Evolutionary conservation across 2,329 filamentous ascomycete species (phyloP).

Genomic region (Uncinocarpus reesii): DNA sequence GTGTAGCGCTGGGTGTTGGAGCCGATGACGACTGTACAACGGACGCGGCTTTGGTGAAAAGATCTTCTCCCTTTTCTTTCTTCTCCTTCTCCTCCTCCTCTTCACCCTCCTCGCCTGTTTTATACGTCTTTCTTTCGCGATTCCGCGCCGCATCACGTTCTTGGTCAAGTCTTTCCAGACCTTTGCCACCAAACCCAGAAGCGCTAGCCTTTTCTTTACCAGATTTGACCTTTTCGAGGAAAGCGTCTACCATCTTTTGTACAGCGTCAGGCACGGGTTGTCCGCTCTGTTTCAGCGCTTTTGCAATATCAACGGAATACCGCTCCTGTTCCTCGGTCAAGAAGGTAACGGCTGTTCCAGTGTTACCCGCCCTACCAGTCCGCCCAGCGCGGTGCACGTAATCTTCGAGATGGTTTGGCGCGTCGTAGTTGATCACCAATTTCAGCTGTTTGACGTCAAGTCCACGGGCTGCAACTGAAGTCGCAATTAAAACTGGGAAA

Average conservation of each 20-base stretch:
- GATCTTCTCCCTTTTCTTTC: constrained; percentile 52
- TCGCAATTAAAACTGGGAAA: constrained; percentile 82
- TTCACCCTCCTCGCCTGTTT: constrained; percentile 75
- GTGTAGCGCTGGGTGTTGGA: constrained; percentile 22
- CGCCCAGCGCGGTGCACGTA: constrained; percentile 92
- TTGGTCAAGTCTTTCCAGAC: constrained; percentile 80
- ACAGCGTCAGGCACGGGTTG: constrained; percentile 66
- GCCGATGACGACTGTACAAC: constrained; percentile 55
- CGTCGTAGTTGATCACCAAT: constrained; percentile 90
- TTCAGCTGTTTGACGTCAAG: constrained; percentile 94
- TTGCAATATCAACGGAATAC: constrained; percentile 76
- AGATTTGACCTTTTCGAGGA: constrained; percentile 81
- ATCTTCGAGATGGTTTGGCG: constrained; percentile 87
- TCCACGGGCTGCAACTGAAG: constrained; percentile 87
- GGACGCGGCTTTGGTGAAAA: constrained; percentile 51
- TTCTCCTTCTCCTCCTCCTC: constrained; percentile 59
- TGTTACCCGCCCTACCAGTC: constrained; percentile 89
- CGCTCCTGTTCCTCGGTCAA: constrained; percentile 85
- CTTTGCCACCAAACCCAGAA: constrained; percentile 89
- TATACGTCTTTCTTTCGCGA: constrained; percentile 79
- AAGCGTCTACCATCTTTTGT: constrained; percentile 53
- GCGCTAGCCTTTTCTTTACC: constrained; percentile 77
- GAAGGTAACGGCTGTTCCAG: constrained; percentile 88
- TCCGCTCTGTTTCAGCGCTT: constrained; percentile 84
- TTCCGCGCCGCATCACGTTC: constrained; percentile 79